Evolutionary conservation across 805 yeast genomes (phyloP), one percentile per base, ranked within the genome.

Genomic region (Zygotorulaspora sp.): DNA sequence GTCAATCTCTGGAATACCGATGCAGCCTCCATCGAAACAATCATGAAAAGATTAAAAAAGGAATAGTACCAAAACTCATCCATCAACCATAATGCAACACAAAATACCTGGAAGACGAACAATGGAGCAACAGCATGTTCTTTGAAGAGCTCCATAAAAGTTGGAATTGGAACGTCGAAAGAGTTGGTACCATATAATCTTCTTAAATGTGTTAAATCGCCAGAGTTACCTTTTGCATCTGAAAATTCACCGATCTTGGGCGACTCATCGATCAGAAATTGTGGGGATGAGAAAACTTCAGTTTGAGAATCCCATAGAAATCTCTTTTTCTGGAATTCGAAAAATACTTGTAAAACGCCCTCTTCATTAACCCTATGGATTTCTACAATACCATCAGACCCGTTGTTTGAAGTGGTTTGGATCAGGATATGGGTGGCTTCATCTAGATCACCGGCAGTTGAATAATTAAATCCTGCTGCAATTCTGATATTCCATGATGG

Each of bases 71-170:
- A 92, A 68, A 84, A 82, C 51, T 90, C 97, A 65, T 92, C 97
- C 77, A 92, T 76, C 57, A 86, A 75, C 97, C 97, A 92, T 45
- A 92, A 70, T 4, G 90, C 95, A 42, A 90, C 94, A 58, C 97
- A 89, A 62, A 92, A 92, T 40, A 92, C 72, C 68, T 92, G 98
- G 70, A 92, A 92, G 17, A 92, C 96, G 53, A 92, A 92, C 62
- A 92, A 86, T 9, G 98, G 98, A 10, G 98, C 97, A 26, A 92
- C 89, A 8, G 97, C 97, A 61, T 92, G 98, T 65, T 92, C 97
- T 57, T 86, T 82, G 70, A 92, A 92, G 53, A 92, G 71, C 62
- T 90, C 97, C 40, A 74, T 47, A 53, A 92, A 90, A 0, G 96
- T 77, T 35, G 98, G 98, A 38, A 92, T 75, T 20, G 98, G 98